Percentiles rank a stretch among this genome's conserved stretches.
Conservation (phyloP, 495 filamentous ascomycete genomes). For the Tuber umbilicatum region DNA sequence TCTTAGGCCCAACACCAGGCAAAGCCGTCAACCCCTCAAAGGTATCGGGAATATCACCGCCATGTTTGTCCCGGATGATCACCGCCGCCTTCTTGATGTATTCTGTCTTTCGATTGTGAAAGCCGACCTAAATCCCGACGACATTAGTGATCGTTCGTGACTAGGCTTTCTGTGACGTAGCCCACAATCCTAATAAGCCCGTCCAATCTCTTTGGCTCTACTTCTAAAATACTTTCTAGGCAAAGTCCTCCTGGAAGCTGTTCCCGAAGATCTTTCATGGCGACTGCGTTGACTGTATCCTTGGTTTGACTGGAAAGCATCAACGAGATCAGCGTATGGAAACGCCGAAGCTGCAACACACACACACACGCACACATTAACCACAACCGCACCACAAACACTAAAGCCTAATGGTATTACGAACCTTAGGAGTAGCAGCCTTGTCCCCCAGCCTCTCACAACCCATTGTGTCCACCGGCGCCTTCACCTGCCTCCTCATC, state of each 20-base stretch:
- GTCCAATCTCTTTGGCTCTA: slow-evolving; percentile 64
- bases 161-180: slow-evolving; percentile 1
- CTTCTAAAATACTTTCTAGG: slow-evolving; percentile 70
- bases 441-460: slow-evolving; percentile 69
- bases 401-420: background rate
- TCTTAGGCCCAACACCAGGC: slow-evolving; percentile 93
- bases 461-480: slow-evolving; percentile 96
- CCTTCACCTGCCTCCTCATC: slow-evolving; percentile 71
- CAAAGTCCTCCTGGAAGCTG: slow-evolving; percentile 65
- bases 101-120: slow-evolving; percentile 84
- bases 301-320: slow-evolving; percentile 98
- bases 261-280: slow-evolving; percentile 70
- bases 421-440: slow-evolving; percentile 45
- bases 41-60: slow-evolving; percentile 75
- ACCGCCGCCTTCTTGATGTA: slow-evolving; percentile 74
- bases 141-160: slow-evolving; percentile 4
- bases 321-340: slow-evolving; percentile 83
- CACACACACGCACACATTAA: slow-evolving; percentile 4
- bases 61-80: slow-evolving; percentile 62
- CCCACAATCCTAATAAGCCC: slow-evolving; percentile 56
- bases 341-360: slow-evolving; percentile 57
- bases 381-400: background rate
- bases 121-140: slow-evolving; percentile 70
- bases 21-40: slow-evolving; percentile 70
- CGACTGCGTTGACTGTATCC: slow-evolving; percentile 82